A percentile compares a stretch with the other conserved stretches of the same genome.
Conservation (phyloP, 129 eudicot genomes). For the Artemisia annua region DNA sequence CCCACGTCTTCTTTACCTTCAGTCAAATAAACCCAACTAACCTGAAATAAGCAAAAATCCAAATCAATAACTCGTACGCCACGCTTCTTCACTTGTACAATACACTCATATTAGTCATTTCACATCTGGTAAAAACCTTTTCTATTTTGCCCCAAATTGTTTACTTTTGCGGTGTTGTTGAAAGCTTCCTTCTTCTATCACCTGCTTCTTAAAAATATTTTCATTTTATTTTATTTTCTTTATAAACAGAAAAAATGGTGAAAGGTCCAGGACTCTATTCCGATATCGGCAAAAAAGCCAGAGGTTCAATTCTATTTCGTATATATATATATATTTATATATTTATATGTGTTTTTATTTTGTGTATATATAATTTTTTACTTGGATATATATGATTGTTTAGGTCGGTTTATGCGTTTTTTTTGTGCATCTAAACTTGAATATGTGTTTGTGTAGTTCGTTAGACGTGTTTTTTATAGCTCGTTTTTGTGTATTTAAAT, state of each 20-base stretch:
- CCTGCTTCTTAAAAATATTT: not conserved
- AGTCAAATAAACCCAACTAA: not conserved
- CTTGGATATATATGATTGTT: no score
- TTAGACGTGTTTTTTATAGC: no score
- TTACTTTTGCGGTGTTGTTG: no score
- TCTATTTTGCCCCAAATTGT: no score
- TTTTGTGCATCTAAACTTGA: no score
- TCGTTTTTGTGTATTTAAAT: no score
- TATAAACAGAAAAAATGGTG: constrained; percentile 39
- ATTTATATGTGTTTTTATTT: no score
- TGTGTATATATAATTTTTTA: no score
- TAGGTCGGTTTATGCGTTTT: no score
- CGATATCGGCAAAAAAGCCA: constrained; percentile 74
- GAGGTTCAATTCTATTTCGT: constrained; percentile 64
- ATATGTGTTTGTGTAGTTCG: no score
- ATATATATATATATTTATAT: no score
- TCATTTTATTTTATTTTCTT: constrained; percentile 22
- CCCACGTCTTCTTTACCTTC: not conserved
- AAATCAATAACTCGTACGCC: not conserved
- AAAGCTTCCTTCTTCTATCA: not conserved
- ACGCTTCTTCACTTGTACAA: not conserved
- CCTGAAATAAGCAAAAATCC: not conserved
- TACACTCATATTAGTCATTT: not conserved
- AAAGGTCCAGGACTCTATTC: constrained; percentile 94
- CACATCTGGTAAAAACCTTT: not conserved